Percentiles rank a stretch among this genome's conserved stretches.
Evolutionary conservation across 2,329 filamentous ascomycete species (phyloP).

Genomic region (Trichocomaceae sp.): DNA sequence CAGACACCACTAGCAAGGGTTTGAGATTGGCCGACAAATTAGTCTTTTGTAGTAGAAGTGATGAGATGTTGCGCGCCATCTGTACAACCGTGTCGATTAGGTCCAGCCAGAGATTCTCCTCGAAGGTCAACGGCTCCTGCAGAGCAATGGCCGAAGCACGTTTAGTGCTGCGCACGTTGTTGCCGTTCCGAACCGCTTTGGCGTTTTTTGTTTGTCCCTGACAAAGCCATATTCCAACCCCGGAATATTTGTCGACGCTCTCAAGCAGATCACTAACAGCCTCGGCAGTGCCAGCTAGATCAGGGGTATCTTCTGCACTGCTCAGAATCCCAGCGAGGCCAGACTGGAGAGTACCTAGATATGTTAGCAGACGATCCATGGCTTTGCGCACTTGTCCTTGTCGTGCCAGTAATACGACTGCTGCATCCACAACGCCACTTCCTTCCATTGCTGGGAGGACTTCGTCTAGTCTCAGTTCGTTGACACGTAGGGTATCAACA

Average conservation of each 20-base stretch:
- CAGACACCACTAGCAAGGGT: neutral
- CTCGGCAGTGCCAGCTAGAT: constrained; percentile 54
- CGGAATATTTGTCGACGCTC: constrained; percentile 78
- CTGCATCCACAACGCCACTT: constrained; percentile 84
- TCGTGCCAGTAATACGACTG: constrained; percentile 80
- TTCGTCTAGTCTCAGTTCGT: constrained; percentile 70
- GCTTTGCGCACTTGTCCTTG: constrained; percentile 78
- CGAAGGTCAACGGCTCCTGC: constrained; percentile 51
- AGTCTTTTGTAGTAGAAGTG: constrained; percentile 41
- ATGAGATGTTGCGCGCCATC: constrained; percentile 58
- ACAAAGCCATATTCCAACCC: constrained; percentile 93
- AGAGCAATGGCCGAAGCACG: constrained; percentile 38
- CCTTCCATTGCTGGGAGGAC: constrained; percentile 83
- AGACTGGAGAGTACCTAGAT: constrained; percentile 71
- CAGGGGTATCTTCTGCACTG: constrained; percentile 51
- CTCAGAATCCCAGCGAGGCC: constrained; percentile 67
- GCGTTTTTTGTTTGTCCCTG: constrained; percentile 70
- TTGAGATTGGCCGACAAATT: constrained; percentile 3
- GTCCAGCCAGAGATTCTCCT: constrained; percentile 61
- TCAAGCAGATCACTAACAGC: constrained; percentile 67
- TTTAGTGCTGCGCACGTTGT: constrained; percentile 28
- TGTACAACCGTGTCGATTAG: constrained; percentile 57
- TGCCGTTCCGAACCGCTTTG: constrained; percentile 22
- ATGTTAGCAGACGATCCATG: constrained; percentile 76
- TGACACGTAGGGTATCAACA: constrained; percentile 66